A percentile compares a stretch with the other conserved stretches of the same genome.
Evolutionary conservation across 192 early-diverging fungal species (phyloP).

Genomic region (Phlyctochytrium bullatum): DNA sequence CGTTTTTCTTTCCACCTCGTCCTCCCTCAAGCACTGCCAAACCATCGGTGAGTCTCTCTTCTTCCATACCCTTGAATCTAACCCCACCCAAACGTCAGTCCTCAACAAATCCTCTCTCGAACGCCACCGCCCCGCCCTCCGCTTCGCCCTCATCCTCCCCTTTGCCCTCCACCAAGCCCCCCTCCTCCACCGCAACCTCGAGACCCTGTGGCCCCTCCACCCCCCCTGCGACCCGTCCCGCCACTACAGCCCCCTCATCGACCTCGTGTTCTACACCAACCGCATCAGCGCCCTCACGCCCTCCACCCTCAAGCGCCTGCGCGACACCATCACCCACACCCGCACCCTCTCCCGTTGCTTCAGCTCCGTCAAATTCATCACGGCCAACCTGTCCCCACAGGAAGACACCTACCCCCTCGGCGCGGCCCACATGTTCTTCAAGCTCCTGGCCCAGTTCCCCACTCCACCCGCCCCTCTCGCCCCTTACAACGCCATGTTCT

Average conservation of each 20-base stretch:
- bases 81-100: not conserved
- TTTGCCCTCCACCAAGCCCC: conserved; percentile 14
- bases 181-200: conserved; percentile 19
- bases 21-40: not conserved
- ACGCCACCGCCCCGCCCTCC: conserved; percentile 5
- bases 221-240: conserved; percentile 18
- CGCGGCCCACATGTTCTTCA: conserved; percentile 33
- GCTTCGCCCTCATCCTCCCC: conserved; percentile 30
- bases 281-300: conserved; percentile 8
- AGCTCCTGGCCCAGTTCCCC: conserved; percentile 5
- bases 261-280: conserved; percentile 38
- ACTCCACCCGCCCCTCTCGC: not conserved
- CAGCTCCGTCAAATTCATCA: conserved; percentile 27
- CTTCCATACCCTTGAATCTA: not conserved
- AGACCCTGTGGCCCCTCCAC: conserved; percentile 16
- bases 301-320: conserved; percentile 1
- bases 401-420: conserved; percentile 33
- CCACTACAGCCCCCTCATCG: conserved; percentile 6
- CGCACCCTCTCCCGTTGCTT: conserved; percentile 10
- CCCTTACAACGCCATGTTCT: conserved; percentile 25
- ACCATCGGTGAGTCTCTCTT: not conserved
- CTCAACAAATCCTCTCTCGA: conserved; percentile 17
- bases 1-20: too few species aligned
- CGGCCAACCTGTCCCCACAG: conserved; percentile 16
- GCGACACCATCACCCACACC: not conserved